Evolutionary conservation across 108 stramenopile species (phyloP).

Genomic region (Cyclotella choctawhatcheeana): DNA sequence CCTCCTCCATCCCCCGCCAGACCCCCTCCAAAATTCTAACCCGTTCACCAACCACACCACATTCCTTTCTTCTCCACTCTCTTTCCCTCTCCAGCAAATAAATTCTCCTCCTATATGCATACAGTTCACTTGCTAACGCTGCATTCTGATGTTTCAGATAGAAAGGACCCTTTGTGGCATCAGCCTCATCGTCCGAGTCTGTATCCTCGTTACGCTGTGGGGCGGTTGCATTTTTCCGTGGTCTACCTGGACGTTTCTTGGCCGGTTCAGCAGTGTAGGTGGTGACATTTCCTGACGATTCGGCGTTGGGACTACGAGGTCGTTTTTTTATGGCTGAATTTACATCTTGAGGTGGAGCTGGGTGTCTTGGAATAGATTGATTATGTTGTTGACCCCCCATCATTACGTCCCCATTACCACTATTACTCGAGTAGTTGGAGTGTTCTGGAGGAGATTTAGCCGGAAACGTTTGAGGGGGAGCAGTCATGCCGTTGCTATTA

Average conservation of each 20-base stretch:
- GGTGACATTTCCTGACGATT: conserved; percentile 7
- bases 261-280: not conserved
- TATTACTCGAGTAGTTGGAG: no score
- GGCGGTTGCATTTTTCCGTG: conserved; percentile 10
- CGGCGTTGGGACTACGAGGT: conserved; percentile 33
- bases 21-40: conserved; percentile 39
- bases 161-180: conserved; percentile 55
- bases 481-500: not conserved
- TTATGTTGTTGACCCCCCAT: no score
- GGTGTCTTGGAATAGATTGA: no score
- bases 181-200: conserved; percentile 64
- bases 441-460: no score
- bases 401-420: no score
- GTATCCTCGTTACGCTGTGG: conserved; percentile 11
- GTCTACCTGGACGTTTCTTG: conserved; percentile 20
- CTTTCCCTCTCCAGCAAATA: conserved; percentile 68
- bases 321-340: conserved; percentile 31
- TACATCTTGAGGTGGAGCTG: not conserved
- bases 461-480: conserved; percentile 11
- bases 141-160: conserved; percentile 82
- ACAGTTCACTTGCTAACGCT: conserved; percentile 76
- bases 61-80: conserved; percentile 66
- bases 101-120: conserved; percentile 59
- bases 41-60: conserved; percentile 48
- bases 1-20: conserved; percentile 42